These are phyloP conservation scores for Scutellaria barbata DNA, from an alignment of 257 asterid genomes.

Conservation along the genomic window DNA sequence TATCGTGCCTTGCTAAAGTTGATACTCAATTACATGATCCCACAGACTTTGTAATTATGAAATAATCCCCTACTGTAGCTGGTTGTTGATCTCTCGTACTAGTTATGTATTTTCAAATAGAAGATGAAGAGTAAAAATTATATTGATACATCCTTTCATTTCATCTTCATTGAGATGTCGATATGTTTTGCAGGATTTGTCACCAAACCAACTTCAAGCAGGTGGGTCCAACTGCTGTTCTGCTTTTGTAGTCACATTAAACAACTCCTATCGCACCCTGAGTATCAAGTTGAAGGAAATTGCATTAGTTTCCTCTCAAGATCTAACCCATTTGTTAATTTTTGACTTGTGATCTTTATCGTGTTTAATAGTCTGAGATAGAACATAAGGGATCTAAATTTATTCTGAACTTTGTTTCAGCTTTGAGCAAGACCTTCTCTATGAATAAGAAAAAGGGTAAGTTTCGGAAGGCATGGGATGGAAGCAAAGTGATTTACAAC, in stretches of 20 bases:
- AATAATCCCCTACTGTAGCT: conserved; percentile 3
- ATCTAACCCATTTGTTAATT: conserved; percentile 1
- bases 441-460: conserved; percentile 82
- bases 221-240: conserved; percentile 55
- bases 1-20: neutral
- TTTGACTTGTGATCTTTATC: conserved; percentile 18
- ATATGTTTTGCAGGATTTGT: conserved; percentile 72
- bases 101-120: neutral
- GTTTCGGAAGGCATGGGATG: conserved; percentile 97
- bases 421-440: conserved; percentile 93
- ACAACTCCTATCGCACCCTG: conserved; percentile 10
- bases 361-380: conserved; percentile 17
- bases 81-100: conserved; percentile 10
- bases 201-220: conserved; percentile 95
- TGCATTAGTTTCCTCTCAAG: neutral
- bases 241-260: conserved; percentile 14
- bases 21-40: neutral
- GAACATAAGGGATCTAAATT: conserved; percentile 32
- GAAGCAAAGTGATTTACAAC: conserved; percentile 90
- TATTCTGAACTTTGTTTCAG: conserved; percentile 55
- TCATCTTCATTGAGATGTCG: conserved; percentile 26
- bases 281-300: conserved; percentile 2
- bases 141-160: conserved; percentile 24
- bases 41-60: neutral
- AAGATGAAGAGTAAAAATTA: neutral